Evolutionary conservation across 139 green algal genomes (phyloP).

Genomic region (Trebouxia sp.): DNA sequence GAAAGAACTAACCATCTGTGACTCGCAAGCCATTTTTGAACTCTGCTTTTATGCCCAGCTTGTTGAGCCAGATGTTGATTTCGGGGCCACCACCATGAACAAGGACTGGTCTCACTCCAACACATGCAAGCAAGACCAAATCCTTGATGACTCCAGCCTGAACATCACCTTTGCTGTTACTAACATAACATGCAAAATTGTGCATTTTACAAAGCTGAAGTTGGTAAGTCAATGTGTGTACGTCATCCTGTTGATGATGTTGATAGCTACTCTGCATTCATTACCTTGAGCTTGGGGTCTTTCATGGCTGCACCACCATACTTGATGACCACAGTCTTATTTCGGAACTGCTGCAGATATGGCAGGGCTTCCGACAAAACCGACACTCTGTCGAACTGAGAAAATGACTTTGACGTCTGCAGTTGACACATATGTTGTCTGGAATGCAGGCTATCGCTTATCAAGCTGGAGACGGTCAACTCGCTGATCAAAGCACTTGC

Average conservation of each 20-base stretch:
- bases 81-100: slow-evolving; percentile 98
- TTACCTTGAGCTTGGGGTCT: slow-evolving; percentile 86
- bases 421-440: neutral
- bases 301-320: slow-evolving; percentile 99
- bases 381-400: slow-evolving; percentile 74
- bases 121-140: slow-evolving; percentile 91
- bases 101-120: slow-evolving; percentile 92
- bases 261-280: neutral
- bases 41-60: slow-evolving; percentile 91
- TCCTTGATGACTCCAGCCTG: slow-evolving; percentile 92
- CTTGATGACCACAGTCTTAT: slow-evolving; percentile 98
- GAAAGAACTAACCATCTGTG: slow-evolving; percentile 76
- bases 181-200: too few relatives aligned
- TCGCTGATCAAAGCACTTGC: neutral
- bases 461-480: too few relatives aligned
- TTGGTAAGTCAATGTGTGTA: too few relatives aligned
- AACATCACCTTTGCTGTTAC: too few relatives aligned
- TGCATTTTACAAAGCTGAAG: too few relatives aligned
- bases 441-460: too few relatives aligned
- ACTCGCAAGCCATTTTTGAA: slow-evolving; percentile 98
- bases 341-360: slow-evolving; percentile 91
- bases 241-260: neutral
- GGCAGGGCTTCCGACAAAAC: slow-evolving; percentile 96
- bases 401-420: slow-evolving; percentile 33
- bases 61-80: slow-evolving; percentile 97